A percentile compares a stretch with the other conserved stretches of the same genome.
These are phyloP conservation scores for Vaccinium vitisidaea DNA, from an alignment of 148 eudicot species.

Conservation along the genomic window DNA sequence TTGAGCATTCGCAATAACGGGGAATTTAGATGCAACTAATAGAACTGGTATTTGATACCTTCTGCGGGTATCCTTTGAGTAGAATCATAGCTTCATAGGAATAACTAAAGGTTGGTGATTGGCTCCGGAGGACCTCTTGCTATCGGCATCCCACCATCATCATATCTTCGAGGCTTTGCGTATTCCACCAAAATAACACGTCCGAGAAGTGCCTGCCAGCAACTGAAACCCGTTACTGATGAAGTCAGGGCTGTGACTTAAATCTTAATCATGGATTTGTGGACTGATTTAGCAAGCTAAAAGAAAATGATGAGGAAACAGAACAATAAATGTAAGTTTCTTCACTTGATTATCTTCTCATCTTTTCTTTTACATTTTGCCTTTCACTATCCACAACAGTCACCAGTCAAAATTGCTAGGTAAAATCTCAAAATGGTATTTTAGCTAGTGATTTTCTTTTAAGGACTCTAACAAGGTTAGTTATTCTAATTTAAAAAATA, in stretches of 20 bases:
- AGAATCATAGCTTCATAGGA: not conserved
- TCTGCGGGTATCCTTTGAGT: not conserved
- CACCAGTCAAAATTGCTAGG: no score
- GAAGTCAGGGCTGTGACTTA: not conserved
- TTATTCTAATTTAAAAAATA: no score
- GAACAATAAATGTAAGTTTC: not conserved
- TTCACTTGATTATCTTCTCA: not conserved
- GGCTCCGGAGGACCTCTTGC: constrained; percentile 81
- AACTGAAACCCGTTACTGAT: not conserved
- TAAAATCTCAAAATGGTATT: no score
- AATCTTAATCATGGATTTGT: not conserved
- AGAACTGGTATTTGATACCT: not conserved
- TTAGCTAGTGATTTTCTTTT: no score
- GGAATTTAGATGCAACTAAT: not conserved
- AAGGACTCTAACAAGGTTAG: no score
- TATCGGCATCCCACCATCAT: constrained; percentile 45
- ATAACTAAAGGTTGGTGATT: constrained; percentile 15
- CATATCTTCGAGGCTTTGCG: constrained; percentile 47
- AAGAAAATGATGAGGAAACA: not conserved
- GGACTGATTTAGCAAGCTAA: not conserved
- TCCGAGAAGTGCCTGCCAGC: constrained; percentile 56
- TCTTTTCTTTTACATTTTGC: not conserved
- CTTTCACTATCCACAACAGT: no score
- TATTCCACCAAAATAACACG: constrained; percentile 61
- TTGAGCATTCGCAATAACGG: not conserved